Conservation (phyloP, 2,329 filamentous ascomycete genomes). For the Xylaria sp. region DNA sequence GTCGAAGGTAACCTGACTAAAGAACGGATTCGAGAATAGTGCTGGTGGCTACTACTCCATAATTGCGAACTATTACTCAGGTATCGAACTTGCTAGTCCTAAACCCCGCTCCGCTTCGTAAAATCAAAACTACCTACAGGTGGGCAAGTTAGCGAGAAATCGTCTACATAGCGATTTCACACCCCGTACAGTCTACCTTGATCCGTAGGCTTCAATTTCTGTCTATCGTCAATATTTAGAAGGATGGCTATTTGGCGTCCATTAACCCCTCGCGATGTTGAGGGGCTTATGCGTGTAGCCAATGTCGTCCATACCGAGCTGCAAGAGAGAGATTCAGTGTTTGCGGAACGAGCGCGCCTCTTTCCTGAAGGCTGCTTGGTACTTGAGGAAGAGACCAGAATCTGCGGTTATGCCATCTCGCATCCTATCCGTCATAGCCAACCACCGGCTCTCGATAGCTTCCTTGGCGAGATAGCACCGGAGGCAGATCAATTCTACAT, state of each 20-base stretch:
- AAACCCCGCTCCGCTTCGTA: slow-evolving; percentile 8
- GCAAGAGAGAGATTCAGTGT: slow-evolving; percentile 47
- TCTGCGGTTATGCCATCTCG: slow-evolving; percentile 51
- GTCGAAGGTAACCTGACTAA: neutral
- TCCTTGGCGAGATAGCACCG: slow-evolving; percentile 44
- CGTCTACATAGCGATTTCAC: neutral
- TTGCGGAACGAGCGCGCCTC: slow-evolving; percentile 48
- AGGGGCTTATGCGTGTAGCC: slow-evolving; percentile 43
- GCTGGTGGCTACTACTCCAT: neutral
- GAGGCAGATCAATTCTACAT: slow-evolving; percentile 52
- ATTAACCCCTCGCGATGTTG: slow-evolving; percentile 43
- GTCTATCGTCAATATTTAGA: neutral
- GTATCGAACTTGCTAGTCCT: neutral
- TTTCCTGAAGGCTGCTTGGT: slow-evolving; percentile 51
- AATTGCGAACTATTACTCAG: neutral
- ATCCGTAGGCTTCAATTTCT: neutral
- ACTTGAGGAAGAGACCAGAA: slow-evolving; percentile 39
- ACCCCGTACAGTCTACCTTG: neutral
- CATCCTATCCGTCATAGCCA: slow-evolving; percentile 48
- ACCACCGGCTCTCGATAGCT: slow-evolving; percentile 48
- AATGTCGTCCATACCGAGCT: slow-evolving; percentile 47
- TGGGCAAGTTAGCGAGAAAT: neutral
- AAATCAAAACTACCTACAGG: too few relatives aligned
- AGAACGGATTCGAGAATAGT: neutral
- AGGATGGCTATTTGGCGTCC: slow-evolving; percentile 43